A percentile compares a stretch with the other conserved stretches of the same genome.
Evolutionary conservation across 805 yeast species (phyloP).

Genomic region (Starmerella sp.): DNA sequence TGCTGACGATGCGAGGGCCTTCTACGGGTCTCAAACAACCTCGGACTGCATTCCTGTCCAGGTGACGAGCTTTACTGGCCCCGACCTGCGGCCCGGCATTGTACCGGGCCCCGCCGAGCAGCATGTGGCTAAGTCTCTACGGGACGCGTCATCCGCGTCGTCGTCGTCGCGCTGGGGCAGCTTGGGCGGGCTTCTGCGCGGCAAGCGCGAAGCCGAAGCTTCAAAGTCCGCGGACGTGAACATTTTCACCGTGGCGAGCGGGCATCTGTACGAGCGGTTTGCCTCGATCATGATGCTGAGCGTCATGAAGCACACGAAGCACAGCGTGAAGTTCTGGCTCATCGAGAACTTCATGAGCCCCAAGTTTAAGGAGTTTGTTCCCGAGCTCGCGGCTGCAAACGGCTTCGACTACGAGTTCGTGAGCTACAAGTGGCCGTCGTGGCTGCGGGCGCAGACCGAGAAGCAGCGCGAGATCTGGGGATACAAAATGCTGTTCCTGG

Average conservation of each 20-base stretch:
- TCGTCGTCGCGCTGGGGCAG: constrained; percentile 4
- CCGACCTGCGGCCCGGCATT: background rate
- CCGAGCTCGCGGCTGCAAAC: constrained; percentile 44
- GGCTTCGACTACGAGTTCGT: constrained; percentile 64
- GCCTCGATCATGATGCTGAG: constrained; percentile 70
- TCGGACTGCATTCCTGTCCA: constrained; percentile 6
- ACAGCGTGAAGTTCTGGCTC: constrained; percentile 72
- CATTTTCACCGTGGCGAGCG: constrained; percentile 74
- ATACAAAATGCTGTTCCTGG: constrained; percentile 74
- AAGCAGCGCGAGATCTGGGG: constrained; percentile 79
- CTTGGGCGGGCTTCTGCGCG: background rate
- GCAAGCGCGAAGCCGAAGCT: background rate
- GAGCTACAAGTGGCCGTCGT: constrained; percentile 86
- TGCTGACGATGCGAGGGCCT: background rate
- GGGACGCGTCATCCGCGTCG: background rate
- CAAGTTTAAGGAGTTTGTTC: constrained; percentile 49
- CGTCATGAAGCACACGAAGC: constrained; percentile 53
- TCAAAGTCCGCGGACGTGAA: constrained; percentile 50
- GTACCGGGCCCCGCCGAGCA: background rate
- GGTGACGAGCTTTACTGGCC: background rate
- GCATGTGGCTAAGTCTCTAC: background rate
- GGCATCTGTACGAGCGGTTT: constrained; percentile 65
- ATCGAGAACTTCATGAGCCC: constrained; percentile 73
- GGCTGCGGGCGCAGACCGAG: constrained; percentile 72
- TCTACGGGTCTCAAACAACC: background rate